Conservation (phyloP, 371 early-diverging fungal genomes). For the Actinomortierella ambigua region DNA sequence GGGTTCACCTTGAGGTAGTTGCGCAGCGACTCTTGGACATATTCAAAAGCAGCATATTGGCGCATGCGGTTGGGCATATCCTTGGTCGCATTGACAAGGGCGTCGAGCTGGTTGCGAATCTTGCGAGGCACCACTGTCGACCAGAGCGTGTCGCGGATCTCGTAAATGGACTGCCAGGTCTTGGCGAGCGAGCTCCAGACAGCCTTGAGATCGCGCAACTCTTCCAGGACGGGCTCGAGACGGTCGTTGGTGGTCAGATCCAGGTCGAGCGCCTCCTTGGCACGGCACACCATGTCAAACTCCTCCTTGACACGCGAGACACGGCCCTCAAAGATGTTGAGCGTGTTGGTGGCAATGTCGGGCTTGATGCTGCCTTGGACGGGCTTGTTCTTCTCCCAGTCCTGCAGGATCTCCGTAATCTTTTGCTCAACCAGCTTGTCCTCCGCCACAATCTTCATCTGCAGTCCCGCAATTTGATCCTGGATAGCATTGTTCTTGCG, state of each 20-base stretch:
- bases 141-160: conserved; percentile 91
- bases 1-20: conserved; percentile 81
- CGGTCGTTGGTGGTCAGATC: conserved; percentile 71
- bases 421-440: conserved; percentile 87
- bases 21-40: conserved; percentile 85
- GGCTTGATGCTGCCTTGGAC: conserved; percentile 94
- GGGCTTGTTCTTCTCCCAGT: conserved; percentile 96
- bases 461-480: conserved; percentile 89
- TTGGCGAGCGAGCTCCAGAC: conserved; percentile 91
- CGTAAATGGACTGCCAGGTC: conserved; percentile 85
- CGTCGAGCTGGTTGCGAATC: conserved; percentile 86
- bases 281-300: conserved; percentile 87
- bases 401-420: conserved; percentile 82
- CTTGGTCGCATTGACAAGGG: conserved; percentile 80
- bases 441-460: conserved; percentile 90
- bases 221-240: conserved; percentile 90
- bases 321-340: conserved; percentile 88
- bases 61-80: conserved; percentile 95
- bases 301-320: conserved; percentile 86
- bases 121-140: conserved; percentile 88
- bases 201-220: conserved; percentile 89
- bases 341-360: conserved; percentile 81
- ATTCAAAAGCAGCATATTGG: conserved; percentile 97
- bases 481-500: conserved; percentile 93
- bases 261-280: conserved; percentile 93